A percentile compares a stretch with the other conserved stretches of the same genome.
Evolutionary conservation across 2,329 filamentous ascomycete genomes (phyloP).

Genomic region (Chaetomiaceae sp.): DNA sequence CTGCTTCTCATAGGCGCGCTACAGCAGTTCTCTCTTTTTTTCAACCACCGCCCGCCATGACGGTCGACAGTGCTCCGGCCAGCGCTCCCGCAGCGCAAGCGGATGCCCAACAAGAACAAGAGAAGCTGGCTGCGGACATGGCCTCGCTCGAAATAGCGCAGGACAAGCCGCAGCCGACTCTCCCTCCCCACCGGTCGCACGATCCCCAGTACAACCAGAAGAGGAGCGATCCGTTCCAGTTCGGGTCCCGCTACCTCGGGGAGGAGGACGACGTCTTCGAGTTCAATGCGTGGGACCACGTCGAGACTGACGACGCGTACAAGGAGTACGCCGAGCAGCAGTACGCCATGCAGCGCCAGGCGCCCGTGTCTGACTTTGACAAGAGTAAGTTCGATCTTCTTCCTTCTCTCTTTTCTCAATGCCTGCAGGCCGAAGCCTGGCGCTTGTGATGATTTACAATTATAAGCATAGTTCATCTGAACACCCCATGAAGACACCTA

Average conservation of each 20-base stretch:
- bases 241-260: slow-evolving; percentile 81
- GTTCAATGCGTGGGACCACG: slow-evolving; percentile 99
- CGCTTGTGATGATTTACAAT: slow-evolving; percentile 44
- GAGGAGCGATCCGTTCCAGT: slow-evolving; percentile 88
- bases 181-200: slow-evolving; percentile 64
- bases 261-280: slow-evolving; percentile 88
- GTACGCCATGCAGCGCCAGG: slow-evolving; percentile 75
- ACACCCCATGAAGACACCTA: slow-evolving; percentile 55
- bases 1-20: slow-evolving; percentile 20
- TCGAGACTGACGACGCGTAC: slow-evolving; percentile 86
- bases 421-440: slow-evolving; percentile 12
- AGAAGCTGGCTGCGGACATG: slow-evolving; percentile 23
- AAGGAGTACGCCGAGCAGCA: slow-evolving; percentile 80
- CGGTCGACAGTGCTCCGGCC: slow-evolving; percentile 12
- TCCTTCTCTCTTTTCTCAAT: neutral
- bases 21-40: neutral
- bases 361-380: slow-evolving; percentile 90
- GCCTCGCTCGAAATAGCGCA: slow-evolving; percentile 27
- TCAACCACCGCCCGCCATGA: slow-evolving; percentile 18
- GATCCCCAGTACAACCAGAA: slow-evolving; percentile 72
- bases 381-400: slow-evolving; percentile 55
- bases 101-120: slow-evolving; percentile 16
- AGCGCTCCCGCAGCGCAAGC: slow-evolving; percentile 6
- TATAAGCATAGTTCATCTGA: slow-evolving; percentile 74
- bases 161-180: slow-evolving; percentile 11